These are phyloP conservation scores for Primulina huaijiensis DNA, from an alignment of 257 asterid genomes.

Conservation along the genomic window DNA sequence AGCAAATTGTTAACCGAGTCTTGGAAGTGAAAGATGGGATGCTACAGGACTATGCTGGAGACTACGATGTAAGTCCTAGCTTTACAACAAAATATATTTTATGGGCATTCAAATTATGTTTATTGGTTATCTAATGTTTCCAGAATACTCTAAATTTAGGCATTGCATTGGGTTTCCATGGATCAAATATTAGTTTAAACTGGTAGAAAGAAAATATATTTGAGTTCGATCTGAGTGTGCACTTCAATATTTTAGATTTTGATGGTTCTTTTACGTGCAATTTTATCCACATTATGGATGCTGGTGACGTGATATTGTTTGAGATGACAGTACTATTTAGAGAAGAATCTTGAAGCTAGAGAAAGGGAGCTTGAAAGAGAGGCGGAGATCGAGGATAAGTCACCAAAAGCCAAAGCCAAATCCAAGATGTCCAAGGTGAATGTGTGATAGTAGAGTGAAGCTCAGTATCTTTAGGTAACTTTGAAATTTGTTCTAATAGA, in stretches of 20 bases:
- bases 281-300: neutral
- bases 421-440: constrained; percentile 98
- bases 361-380: constrained; percentile 92
- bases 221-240: neutral
- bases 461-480: neutral
- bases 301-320: neutral
- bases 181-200: neutral
- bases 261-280: neutral
- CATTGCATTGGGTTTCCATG: neutral
- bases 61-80: constrained; percentile 67
- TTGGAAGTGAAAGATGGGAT: constrained; percentile 85
- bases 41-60: constrained; percentile 90
- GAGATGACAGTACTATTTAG: constrained; percentile 74
- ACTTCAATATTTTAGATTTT: neutral
- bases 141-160: neutral
- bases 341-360: constrained; percentile 96
- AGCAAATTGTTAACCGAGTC: constrained; percentile 91
- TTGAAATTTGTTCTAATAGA: neutral
- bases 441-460: neutral
- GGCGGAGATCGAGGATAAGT: constrained; percentile 88
- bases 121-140: neutral
- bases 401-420: constrained; percentile 94
- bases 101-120: neutral
- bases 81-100: neutral
- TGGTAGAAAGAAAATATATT: neutral